Evolutionary conservation across 2,329 filamentous ascomycete genomes (phyloP).

Genomic region (Pseudopithomyces chartarum): DNA sequence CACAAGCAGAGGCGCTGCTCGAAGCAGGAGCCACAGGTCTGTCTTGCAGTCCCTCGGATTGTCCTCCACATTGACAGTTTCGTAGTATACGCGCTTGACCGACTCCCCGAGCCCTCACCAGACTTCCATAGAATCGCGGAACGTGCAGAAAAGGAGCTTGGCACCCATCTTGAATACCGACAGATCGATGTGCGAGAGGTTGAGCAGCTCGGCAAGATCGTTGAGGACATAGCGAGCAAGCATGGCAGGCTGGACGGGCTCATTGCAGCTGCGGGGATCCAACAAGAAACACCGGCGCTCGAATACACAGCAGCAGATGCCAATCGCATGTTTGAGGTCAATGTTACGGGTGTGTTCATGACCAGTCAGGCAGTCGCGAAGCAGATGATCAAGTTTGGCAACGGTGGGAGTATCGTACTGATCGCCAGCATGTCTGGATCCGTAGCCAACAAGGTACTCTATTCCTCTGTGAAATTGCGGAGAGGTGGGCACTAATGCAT

Average conservation of each 20-base stretch:
- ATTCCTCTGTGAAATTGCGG: neutral
- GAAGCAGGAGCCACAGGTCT: constrained; percentile 73
- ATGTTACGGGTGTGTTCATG: constrained; percentile 67
- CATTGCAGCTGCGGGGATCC: constrained; percentile 75
- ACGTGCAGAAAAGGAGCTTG: constrained; percentile 67
- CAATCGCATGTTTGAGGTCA: constrained; percentile 67
- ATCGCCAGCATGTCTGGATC: constrained; percentile 68
- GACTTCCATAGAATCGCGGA: constrained; percentile 70
- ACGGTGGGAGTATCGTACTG: constrained; percentile 65
- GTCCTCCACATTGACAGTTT: neutral
- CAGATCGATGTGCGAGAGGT: constrained; percentile 81
- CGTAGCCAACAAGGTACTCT: constrained; percentile 65
- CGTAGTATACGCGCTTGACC: constrained; percentile 69
- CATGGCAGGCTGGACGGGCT: constrained; percentile 80
- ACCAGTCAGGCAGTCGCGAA: constrained; percentile 66
- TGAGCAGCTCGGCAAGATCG: constrained; percentile 66
- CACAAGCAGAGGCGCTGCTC: constrained; percentile 72
- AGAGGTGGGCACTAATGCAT: constrained; percentile 16
- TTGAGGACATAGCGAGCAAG: constrained; percentile 70
- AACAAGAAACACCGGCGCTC: constrained; percentile 82
- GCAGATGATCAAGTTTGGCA: constrained; percentile 66
- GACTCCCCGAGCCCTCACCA: constrained; percentile 61
- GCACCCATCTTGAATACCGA: constrained; percentile 72
- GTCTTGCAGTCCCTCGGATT: neutral
- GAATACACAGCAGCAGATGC: constrained; percentile 72